Conservation (phyloP, 345 rosid species). For the Syzygium aromaticum region DNA sequence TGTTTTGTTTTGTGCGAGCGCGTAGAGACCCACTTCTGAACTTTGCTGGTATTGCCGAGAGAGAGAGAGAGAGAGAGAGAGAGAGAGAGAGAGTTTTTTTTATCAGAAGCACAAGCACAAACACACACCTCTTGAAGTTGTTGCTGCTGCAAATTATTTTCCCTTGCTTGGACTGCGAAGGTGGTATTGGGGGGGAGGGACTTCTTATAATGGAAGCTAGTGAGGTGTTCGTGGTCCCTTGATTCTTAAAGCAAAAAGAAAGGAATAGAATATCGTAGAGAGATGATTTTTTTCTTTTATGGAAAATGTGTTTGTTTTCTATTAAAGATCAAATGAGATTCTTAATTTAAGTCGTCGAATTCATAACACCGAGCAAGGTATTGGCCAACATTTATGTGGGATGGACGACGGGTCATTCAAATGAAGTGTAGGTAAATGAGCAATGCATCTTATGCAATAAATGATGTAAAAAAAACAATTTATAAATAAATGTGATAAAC, state of each 20-base stretch:
- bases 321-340: neutral
- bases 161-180: neutral
- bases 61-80: neutral
- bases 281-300: neutral
- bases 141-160: neutral
- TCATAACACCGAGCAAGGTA: neutral
- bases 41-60: neutral
- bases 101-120: neutral
- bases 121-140: neutral
- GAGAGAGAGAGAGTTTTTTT: neutral
- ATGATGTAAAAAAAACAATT: no score
- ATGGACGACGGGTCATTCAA: fast-evolving
- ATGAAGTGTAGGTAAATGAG: neutral
- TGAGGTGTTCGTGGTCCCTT: neutral
- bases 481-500: no score
- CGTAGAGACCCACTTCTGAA: neutral
- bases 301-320: neutral
- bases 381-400: neutral
- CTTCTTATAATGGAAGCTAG: neutral
- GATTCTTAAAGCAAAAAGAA: neutral
- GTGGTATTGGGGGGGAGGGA: neutral
- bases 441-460: neutral
- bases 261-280: neutral
- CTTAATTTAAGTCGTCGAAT: neutral
- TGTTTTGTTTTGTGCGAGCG: neutral